phyloP scores from a whole-genome alignment of 75 land plant genomes.

The Adiantum capillusveneris region DNA sequence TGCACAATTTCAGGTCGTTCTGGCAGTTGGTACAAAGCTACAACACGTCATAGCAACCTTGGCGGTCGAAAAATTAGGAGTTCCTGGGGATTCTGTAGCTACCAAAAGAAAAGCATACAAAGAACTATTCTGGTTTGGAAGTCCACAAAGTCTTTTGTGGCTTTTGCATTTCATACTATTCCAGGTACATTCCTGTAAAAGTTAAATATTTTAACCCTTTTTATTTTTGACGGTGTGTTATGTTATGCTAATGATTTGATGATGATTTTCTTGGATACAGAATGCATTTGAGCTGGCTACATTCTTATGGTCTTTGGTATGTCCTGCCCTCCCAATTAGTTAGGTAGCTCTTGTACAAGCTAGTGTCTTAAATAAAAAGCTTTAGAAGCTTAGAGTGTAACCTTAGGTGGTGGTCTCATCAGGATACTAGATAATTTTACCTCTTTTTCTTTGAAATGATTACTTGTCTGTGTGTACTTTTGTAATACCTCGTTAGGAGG shows the following conservation, averaged over 20 bases:
- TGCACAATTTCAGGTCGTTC: slow-evolving; percentile 72
- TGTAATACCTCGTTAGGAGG: too few relatives aligned
- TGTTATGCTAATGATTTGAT: background rate
- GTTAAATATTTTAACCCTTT: too few relatives aligned
- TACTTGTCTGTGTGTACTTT: too few relatives aligned
- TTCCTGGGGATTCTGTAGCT: too few relatives aligned
- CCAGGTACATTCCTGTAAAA: slow-evolving; percentile 38
- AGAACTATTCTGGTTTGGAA: slow-evolving; percentile 92
- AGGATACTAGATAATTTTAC: too few relatives aligned
- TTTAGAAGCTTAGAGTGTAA: too few relatives aligned
- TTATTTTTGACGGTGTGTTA: too few relatives aligned
- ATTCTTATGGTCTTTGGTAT: slow-evolving; percentile 94
- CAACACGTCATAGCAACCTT: slow-evolving; percentile 84
- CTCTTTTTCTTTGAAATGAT: too few relatives aligned
- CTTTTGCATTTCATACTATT: slow-evolving; percentile 87
- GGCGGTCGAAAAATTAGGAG: slow-evolving; percentile 54
- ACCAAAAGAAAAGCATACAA: slow-evolving; percentile 66
- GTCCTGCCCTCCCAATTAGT: too few relatives aligned
- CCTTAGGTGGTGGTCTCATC: too few relatives aligned
- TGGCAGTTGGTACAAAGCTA: slow-evolving; percentile 75
- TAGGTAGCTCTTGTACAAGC: too few relatives aligned
- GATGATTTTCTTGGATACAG: slow-evolving; percentile 27
- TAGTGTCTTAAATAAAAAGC: too few relatives aligned
- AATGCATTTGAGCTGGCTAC: slow-evolving; percentile 96
- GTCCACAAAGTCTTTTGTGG: slow-evolving; percentile 62